phyloP scores from a whole-genome alignment of 257 asterid genomes.

The Jasminum sambac region DNA sequence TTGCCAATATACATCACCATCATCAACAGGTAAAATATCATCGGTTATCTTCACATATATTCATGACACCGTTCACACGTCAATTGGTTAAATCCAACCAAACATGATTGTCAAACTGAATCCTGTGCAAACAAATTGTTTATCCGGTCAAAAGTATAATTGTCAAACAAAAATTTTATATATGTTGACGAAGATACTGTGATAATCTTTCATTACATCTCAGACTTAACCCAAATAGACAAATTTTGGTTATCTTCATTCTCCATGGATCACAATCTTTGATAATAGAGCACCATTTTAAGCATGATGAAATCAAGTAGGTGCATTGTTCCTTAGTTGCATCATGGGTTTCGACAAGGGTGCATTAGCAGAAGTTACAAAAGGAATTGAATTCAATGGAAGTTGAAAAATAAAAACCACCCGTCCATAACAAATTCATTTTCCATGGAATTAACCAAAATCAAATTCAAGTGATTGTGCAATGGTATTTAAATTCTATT shows the following conservation, averaged over 20 bases:
- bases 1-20: background rate
- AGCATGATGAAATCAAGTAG: background rate
- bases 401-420: too few relatives aligned
- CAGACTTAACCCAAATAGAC: constrained; percentile 1
- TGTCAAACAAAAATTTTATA: background rate
- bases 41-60: background rate
- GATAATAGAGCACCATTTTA: background rate
- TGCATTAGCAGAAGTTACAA: too few relatives aligned
- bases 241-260: background rate
- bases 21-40: background rate
- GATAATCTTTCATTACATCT: background rate
- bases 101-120: background rate
- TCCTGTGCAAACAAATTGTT: background rate
- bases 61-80: background rate
- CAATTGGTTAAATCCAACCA: background rate
- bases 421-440: too few relatives aligned
- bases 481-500: too few relatives aligned
- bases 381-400: too few relatives aligned
- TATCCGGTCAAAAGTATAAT: background rate
- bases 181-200: background rate
- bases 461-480: too few relatives aligned
- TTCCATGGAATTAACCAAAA: too few relatives aligned
- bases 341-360: too few relatives aligned
- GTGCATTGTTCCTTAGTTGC: background rate
- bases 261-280: background rate